Evolutionary conservation across 257 asterid species (phyloP), one percentile per base, ranked within the genome.

Genomic region (Solanum rostratum): DNA sequence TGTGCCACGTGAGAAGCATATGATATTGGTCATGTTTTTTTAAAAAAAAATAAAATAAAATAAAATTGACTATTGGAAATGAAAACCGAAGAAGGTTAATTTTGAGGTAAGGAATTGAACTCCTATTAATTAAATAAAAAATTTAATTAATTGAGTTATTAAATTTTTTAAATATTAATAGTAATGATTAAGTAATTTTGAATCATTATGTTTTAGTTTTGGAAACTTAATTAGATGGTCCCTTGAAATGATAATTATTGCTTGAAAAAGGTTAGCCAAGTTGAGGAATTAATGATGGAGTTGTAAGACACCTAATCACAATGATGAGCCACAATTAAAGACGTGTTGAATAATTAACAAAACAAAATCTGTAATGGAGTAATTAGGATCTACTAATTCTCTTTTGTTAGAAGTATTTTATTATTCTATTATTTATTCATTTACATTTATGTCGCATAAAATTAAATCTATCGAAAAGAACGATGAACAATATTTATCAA

Each of bases 121-220:
- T 33, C 39, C 4, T 33, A 18, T 54, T n/a, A 54, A 3, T 0
- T 20, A 57, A 57, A 20, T 57, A 2, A 57, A 57, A 2, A 57
- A 2, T 57, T 59, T 5, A 59, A 59, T n/a, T n/a, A 2, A n/a
- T n/a, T 59, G 2, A 59, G 30, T 3, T 9, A n/a, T 10, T n/a
- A n/a, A n/a, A 0, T 10, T 3, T n/a, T 0, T 0, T 20, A 1
- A 0, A 4, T 4, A 33, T 33, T 4, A 4, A 19, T 19, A 20
- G 0, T 19, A 8, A 19, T 55, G 27, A 20, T 55, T 6, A 57
- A 57, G 29, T 20, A 57, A 57, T 3, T 3, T n/a, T n/a, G 3
- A 20, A 20, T 57, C 65, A 1, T n/a, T 14, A 57, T 57, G 0
- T 13, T n/a, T 57, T 57, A 57, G 29, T 57, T 57, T 57, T 9